Base-by-base conservation (phyloP, 2,329 filamentous ascomycete genomes). In the Aspergillus sp. region DNA sequence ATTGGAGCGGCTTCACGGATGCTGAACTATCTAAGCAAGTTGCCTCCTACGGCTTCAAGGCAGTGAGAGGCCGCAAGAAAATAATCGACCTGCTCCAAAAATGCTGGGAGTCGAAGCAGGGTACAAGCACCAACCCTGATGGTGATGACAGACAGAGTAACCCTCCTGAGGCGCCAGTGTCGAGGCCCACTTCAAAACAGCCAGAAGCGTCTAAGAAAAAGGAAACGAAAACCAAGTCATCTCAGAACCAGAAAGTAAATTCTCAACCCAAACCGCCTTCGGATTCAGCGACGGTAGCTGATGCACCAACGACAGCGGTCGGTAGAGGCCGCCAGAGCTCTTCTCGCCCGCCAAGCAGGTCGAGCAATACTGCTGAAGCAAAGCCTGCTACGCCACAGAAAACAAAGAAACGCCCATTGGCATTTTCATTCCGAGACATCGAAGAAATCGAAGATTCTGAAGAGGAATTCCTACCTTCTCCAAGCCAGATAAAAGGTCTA, bases 11-110 rank as follows among this genome's bases (percentile, higher is more conserved):
- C 0, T 82, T 79, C 46, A 82, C 82, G 3, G 82, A 85, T 48
- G 66, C 73, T 7, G 78, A 86, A 45, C 68, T 90, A 11, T 69
- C 79, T 3, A 78, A 74, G 44, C 76, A 85, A 55, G 68, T 90
- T 36, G 68, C 75, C 5, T 71, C 73, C 0, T 89, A 82, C 56
- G 85, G 84, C 0, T 90, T 90, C 65, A 90, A 90, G 58, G 71
- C 82, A 1, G 70, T 90, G 28, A 87, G 83, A 59, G 79, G 72
- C 43, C 76, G 86, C 12, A 73, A 76, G 39, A 79, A 80, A 7
- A 88, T 88, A 83, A 82, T 90, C 47, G 71, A 79, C 1, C 64
- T 89, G 8, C 68, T 90, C 9, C 71, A 86, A 40, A 78, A 82
- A 56, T 90, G 87, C 61, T 90, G 86, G 85, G 67, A 77, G 51